A percentile compares a stretch with the other conserved stretches of the same genome.
Conservation (phyloP, 257 asterid species). For the Gentiana straminea region DNA sequence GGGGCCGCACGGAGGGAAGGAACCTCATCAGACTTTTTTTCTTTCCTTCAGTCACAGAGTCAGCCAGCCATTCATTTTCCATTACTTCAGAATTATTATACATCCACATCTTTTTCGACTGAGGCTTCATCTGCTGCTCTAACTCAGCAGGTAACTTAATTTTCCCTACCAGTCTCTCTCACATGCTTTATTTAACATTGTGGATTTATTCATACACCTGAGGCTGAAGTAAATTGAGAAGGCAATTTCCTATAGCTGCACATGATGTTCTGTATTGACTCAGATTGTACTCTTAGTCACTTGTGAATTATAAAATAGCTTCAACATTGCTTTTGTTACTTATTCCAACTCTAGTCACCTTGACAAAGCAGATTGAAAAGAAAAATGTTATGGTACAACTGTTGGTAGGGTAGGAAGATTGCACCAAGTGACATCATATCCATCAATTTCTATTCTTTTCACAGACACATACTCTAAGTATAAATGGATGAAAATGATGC, state of each 20-base stretch:
- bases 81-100: constrained; percentile 30
- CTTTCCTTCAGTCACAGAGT: constrained; percentile 27
- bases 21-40: constrained; percentile 10
- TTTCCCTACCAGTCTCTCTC: background rate
- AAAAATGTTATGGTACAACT: no score
- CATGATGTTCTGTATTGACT: background rate
- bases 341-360: no score
- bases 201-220: no score
- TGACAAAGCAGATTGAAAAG: no score
- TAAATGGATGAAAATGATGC: no score
- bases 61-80: constrained; percentile 24
- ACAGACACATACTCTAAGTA: no score
- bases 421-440: no score
- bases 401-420: no score
- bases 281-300: background rate
- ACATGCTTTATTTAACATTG: background rate
- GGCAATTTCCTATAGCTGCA: background rate
- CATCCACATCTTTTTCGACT: constrained; percentile 26
- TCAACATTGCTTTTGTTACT: background rate
- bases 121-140: constrained; percentile 29
- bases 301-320: background rate
- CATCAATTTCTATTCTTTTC: no score
- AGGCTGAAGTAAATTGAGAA: no score
- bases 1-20: constrained; percentile 17
- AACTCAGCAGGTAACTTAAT: constrained; percentile 54